Conservation (phyloP, 306 rosid genomes). For the Rosa lucieae region DNA sequence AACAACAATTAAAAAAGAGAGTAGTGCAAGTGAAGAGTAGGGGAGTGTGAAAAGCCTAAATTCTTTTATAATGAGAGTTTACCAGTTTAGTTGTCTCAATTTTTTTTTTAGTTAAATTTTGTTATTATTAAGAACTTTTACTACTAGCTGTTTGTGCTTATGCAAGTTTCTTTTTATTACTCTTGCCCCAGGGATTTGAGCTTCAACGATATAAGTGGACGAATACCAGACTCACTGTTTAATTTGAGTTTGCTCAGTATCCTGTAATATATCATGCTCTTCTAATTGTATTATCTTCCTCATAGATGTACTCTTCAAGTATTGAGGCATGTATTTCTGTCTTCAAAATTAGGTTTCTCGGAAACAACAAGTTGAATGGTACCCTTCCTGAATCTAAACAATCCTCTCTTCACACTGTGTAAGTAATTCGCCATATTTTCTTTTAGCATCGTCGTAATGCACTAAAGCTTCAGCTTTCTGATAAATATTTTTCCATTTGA, state of each 20-base stretch:
- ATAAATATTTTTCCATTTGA: no score
- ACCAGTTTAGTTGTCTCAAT: no score
- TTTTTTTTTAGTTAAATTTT: no score
- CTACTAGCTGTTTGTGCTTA: not conserved
- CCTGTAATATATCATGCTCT: slow-evolving; percentile 50
- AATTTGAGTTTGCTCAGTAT: slow-evolving; percentile 46
- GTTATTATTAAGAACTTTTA: no score
- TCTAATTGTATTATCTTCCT: slow-evolving; percentile 7
- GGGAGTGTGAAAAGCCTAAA: no score
- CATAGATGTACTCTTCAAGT: slow-evolving; percentile 7
- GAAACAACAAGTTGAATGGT: slow-evolving; percentile 66
- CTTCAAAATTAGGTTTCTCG: slow-evolving; percentile 22
- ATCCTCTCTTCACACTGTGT: no score
- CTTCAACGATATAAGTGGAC: slow-evolving; percentile 72
- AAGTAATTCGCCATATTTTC: no score
- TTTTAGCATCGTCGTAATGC: no score
- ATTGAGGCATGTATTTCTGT: slow-evolving; percentile 13
- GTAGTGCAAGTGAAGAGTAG: no score
- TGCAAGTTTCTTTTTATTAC: not conserved
- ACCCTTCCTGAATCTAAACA: slow-evolving; percentile 14
- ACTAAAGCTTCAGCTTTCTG: no score
- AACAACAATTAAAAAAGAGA: no score
- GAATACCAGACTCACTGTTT: slow-evolving; percentile 58
- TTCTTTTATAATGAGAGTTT: no score
- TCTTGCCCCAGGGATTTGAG: slow-evolving; percentile 67